Evolutionary conservation across 495 filamentous ascomycete genomes (phyloP).

Genomic region (Pseudoneurospora amorphoporcata): DNA sequence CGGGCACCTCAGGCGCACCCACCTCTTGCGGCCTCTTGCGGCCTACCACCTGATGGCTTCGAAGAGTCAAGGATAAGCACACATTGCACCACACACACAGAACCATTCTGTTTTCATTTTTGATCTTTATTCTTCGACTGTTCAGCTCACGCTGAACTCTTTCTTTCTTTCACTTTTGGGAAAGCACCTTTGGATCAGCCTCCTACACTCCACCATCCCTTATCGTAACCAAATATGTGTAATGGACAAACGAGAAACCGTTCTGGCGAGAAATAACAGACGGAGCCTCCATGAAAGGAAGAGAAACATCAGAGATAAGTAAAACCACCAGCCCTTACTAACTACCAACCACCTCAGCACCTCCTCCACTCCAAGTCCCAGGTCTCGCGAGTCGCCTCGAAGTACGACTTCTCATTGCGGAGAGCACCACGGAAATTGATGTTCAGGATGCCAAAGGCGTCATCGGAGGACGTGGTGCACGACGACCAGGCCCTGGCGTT

Average conservation of each 20-base stretch:
- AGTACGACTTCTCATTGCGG: conserved; percentile 24
- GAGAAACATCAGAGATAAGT: background rate
- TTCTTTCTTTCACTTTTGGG: background rate
- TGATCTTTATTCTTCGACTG: background rate
- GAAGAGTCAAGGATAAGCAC: background rate
- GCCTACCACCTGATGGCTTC: background rate
- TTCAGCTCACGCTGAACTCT: background rate
- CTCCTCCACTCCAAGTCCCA: conserved; percentile 34
- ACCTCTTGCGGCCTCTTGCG: background rate
- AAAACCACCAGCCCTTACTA: no score
- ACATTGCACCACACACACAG: background rate
- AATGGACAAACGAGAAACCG: background rate
- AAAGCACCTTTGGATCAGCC: background rate
- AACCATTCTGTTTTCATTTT: background rate
- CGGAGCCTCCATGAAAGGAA: background rate
- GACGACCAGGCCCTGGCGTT: conserved; percentile 26
- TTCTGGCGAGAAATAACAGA: background rate
- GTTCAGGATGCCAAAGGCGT: conserved; percentile 31
- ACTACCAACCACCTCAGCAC: conserved; percentile 18
- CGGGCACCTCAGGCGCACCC: background rate
- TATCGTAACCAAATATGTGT: background rate
- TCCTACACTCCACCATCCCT: background rate
- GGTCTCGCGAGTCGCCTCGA: conserved; percentile 29
- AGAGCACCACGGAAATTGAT: conserved; percentile 37
- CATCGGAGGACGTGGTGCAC: conserved; percentile 18